A percentile compares a stretch with the other conserved stretches of the same genome.
Conservation (phyloP, 805 yeast genomes). For the Yarrowia sp. region DNA sequence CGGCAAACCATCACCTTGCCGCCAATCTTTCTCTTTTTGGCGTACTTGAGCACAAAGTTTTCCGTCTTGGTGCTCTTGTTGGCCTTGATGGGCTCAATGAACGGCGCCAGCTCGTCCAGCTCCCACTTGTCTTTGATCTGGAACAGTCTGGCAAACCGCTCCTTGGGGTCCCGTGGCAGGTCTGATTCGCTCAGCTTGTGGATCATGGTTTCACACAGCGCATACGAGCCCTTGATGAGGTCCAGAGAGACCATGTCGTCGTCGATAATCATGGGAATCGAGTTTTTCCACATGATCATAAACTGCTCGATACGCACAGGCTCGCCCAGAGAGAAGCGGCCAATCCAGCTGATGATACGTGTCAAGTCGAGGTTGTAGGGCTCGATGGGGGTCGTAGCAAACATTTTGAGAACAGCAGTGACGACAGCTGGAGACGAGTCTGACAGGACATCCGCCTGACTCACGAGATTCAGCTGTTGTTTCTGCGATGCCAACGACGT, state of each 20-base stretch:
- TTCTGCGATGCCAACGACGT: slow-evolving; percentile 29
- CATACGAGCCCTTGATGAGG: slow-evolving; percentile 54
- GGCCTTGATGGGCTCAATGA: slow-evolving; percentile 55
- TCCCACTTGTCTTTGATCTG: slow-evolving; percentile 57
- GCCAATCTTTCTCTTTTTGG: slow-evolving; percentile 45
- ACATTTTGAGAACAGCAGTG: slow-evolving; percentile 49
- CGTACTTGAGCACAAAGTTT: slow-evolving; percentile 58
- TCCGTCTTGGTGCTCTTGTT: slow-evolving; percentile 53
- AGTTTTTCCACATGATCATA: slow-evolving; percentile 33
- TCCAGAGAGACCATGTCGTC: slow-evolving; percentile 60
- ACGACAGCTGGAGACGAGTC: slow-evolving; percentile 46
- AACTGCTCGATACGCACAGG: slow-evolving; percentile 46
- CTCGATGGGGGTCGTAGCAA: slow-evolving; percentile 36
- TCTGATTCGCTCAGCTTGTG: slow-evolving; percentile 50
- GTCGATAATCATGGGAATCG: slow-evolving; percentile 40
- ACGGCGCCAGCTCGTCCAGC: slow-evolving; percentile 60
- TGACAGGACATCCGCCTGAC: slow-evolving; percentile 31
- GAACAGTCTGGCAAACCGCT: slow-evolving; percentile 53
- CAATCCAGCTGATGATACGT: slow-evolving; percentile 59
- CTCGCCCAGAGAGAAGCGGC: slow-evolving; percentile 48
- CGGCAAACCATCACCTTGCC: slow-evolving; percentile 5
- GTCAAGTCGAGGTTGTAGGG: slow-evolving; percentile 43
- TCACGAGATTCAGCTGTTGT: slow-evolving; percentile 19
- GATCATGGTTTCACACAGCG: slow-evolving; percentile 43
- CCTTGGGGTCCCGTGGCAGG: slow-evolving; percentile 49